A percentile compares a stretch with the other conserved stretches of the same genome.
Conservation (phyloP, 495 filamentous ascomycete genomes). For the Choiromyces venosus region DNA sequence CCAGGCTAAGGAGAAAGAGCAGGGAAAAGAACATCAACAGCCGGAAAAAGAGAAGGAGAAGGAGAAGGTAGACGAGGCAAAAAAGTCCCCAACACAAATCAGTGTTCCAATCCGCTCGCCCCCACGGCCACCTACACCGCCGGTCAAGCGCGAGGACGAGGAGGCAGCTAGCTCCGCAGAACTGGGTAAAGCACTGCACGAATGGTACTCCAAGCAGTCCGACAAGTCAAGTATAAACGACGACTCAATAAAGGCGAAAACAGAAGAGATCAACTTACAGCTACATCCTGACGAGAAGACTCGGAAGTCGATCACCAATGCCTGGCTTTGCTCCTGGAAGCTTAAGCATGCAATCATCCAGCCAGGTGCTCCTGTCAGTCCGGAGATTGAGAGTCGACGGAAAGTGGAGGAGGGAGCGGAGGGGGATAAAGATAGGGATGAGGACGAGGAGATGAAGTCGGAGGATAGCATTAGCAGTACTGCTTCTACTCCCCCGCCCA, state of each 20-base stretch:
- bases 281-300: conserved; percentile 26
- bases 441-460: conserved; percentile 20
- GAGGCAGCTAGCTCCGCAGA: conserved; percentile 23
- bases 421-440: not conserved
- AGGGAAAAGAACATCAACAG: not conserved
- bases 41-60: not conserved
- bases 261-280: conserved; percentile 27
- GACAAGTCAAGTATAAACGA: conserved; percentile 15
- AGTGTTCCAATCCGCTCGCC: not conserved
- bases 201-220: conserved; percentile 27
- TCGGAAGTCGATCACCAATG: conserved; percentile 26
- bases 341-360: conserved; percentile 18
- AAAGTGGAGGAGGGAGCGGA: conserved; percentile 10
- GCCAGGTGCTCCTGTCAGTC: conserved; percentile 1
- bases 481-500: conserved; percentile 15
- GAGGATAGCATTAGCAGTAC: conserved; percentile 22
- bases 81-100: not conserved
- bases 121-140: conserved; percentile 22
- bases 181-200: conserved; percentile 24
- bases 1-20: not conserved
- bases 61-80: not conserved
- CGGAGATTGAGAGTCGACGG: conserved; percentile 22
- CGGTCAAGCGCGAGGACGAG: conserved; percentile 26
- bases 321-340: conserved; percentile 33
- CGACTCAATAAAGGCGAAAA: conserved; percentile 23